Evolutionary conservation across 2,329 filamentous ascomycete species (phyloP).

Genomic region (Ceratocystis lukuohia): DNA sequence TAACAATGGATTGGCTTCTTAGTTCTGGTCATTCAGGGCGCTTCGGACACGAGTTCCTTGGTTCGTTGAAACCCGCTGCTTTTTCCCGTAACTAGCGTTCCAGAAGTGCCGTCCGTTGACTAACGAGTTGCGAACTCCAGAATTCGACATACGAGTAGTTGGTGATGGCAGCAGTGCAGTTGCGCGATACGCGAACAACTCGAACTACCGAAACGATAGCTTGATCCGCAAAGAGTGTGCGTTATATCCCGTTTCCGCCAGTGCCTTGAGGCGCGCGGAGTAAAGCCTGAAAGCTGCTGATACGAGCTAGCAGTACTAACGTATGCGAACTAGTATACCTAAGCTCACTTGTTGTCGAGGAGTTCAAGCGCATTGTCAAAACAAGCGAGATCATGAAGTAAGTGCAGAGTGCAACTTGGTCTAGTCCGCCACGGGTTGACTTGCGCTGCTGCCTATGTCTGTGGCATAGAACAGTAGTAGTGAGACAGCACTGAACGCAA

Average conservation of each 20-base stretch:
- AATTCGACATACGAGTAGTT: slow-evolving; percentile 90
- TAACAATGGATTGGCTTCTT: slow-evolving; percentile 18
- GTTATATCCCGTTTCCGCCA: slow-evolving; percentile 26
- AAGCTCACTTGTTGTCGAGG: slow-evolving; percentile 74
- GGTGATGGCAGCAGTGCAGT: slow-evolving; percentile 88
- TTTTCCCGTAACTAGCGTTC: not conserved
- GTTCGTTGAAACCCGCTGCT: slow-evolving; percentile 34
- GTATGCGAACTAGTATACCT: slow-evolving; percentile 65
- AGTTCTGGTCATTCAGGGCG: slow-evolving; percentile 96
- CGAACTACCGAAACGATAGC: slow-evolving; percentile 97
- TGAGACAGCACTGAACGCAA: too few relatives aligned
- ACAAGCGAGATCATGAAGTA: slow-evolving; percentile 96
- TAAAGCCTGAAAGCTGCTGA: too few relatives aligned
- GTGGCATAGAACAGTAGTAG: too few relatives aligned
- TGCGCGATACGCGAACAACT: slow-evolving; percentile 96
- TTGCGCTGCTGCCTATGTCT: not conserved
- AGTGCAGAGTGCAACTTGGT: slow-evolving; percentile 20
- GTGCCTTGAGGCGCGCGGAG: not conserved
- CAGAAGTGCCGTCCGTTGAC: slow-evolving; percentile 12
- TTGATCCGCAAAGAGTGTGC: slow-evolving; percentile 98
- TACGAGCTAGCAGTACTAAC: not conserved
- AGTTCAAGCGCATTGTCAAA: slow-evolving; percentile 96
- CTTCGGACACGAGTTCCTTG: slow-evolving; percentile 95
- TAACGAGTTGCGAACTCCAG: slow-evolving; percentile 33
- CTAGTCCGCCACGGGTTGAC: too few relatives aligned